A percentile compares a stretch with the other conserved stretches of the same genome.
These are phyloP conservation scores for Ceratobasidium theobromae DNA, from an alignment of 1,284 basidiomycete species.

Conservation along the genomic window DNA sequence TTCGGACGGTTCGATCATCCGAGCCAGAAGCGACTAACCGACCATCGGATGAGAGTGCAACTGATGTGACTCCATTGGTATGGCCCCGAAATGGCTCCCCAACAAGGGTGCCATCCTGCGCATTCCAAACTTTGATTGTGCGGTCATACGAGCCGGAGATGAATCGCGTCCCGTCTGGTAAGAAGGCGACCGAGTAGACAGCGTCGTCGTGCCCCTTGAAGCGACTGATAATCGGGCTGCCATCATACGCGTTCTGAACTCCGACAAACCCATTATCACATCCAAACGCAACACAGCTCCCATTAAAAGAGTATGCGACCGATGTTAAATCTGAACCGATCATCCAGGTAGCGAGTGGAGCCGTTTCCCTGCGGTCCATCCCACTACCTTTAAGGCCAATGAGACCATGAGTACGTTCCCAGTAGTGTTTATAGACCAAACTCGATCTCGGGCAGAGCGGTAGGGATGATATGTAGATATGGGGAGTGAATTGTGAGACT, in stretches of 20 bases:
- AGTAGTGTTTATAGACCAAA: not conserved
- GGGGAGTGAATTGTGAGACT: not conserved
- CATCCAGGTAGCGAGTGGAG: not conserved
- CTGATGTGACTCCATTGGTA: not conserved
- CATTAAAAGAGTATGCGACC: not conserved
- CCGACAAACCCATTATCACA: not conserved
- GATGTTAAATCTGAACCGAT: not conserved
- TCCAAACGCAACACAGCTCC: not conserved
- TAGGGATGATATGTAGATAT: not conserved
- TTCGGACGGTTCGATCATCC: not conserved
- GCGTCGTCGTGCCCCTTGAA: no score
- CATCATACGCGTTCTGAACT: no score
- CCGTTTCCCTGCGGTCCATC: not conserved
- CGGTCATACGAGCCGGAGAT: no score
- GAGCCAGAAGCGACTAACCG: not conserved
- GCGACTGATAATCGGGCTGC: no score
- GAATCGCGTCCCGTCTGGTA: not conserved
- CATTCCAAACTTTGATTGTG: not conserved
- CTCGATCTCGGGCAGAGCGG: not conserved
- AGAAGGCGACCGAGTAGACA: not conserved
- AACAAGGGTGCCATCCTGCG: not conserved
- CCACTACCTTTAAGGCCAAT: not conserved
- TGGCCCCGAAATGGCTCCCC: not conserved
- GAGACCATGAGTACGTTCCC: not conserved
- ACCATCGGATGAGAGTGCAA: conserved; percentile 28